phyloP scores from a whole-genome alignment of 2,329 filamentous ascomycete genomes.

The Diaporthe caulivora region DNA sequence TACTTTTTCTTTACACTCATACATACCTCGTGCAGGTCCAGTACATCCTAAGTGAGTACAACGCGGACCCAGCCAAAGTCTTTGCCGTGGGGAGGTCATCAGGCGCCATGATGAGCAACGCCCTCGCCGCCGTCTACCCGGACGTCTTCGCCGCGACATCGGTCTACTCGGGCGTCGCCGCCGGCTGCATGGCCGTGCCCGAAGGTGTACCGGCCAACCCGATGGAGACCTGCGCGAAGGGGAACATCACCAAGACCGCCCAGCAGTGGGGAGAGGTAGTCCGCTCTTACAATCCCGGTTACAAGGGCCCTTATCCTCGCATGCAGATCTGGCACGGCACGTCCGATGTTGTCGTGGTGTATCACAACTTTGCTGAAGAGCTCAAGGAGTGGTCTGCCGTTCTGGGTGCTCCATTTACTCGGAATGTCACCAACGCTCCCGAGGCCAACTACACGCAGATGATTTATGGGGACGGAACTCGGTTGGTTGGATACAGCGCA shows the following conservation, averaged over 20 bases:
- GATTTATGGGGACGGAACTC: conserved; percentile 5
- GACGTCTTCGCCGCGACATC: conserved; percentile 48
- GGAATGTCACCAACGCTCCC: neutral
- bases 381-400: conserved; percentile 69
- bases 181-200: conserved; percentile 41
- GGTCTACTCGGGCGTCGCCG: conserved; percentile 47
- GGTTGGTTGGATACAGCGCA: conserved; percentile 2
- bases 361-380: conserved; percentile 68
- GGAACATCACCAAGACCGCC: neutral
- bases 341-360: conserved; percentile 61
- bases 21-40: neutral
- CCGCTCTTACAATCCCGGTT: conserved; percentile 44
- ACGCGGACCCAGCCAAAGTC: conserved; percentile 57
- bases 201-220: neutral
- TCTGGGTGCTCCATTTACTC: conserved; percentile 51
- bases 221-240: neutral
- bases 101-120: conserved; percentile 55
- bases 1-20: neutral
- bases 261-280: neutral
- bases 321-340: conserved; percentile 73
- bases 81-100: conserved; percentile 59
- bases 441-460: conserved; percentile 17
- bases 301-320: conserved; percentile 60
- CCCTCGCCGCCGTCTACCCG: conserved; percentile 49
- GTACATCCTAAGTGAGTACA: conserved; percentile 56